Percentiles rank a stretch among this genome's conserved stretches.
Conservation (phyloP, 345 rosid genomes). For the Erodium maritimum region DNA sequence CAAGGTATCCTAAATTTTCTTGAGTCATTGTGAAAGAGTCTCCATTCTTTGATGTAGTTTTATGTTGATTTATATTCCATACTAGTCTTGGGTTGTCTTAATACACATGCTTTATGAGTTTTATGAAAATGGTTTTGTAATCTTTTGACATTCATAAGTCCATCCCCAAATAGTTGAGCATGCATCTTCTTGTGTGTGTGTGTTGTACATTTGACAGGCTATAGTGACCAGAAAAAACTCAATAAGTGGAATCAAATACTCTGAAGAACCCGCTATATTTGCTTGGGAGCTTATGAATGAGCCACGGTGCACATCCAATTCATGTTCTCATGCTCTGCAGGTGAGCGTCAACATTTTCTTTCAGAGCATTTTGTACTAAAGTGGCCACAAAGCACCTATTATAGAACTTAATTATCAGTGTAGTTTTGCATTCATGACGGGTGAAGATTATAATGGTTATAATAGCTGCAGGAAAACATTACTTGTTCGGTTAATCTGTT, state of each 20-base stretch:
- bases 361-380: background rate
- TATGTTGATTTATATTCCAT: too few relatives aligned
- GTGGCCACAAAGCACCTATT: background rate
- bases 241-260: constrained; percentile 26
- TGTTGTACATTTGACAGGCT: constrained; percentile 14
- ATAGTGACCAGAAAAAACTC: constrained; percentile 34
- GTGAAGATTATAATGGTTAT: background rate
- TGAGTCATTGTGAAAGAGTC: too few relatives aligned
- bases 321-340: constrained; percentile 32
- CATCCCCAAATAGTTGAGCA: too few relatives aligned
- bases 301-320: constrained; percentile 31
- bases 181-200: background rate
- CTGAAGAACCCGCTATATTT: constrained; percentile 38
- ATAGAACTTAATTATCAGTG: background rate
- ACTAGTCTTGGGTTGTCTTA: too few relatives aligned
- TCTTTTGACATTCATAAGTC: too few relatives aligned
- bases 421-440: background rate
- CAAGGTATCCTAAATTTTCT: constrained; percentile 12
- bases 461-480: too few relatives aligned
- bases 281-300: constrained; percentile 56
- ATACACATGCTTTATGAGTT: too few relatives aligned
- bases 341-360: constrained; percentile 9
- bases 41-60: too few relatives aligned
- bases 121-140: too few relatives aligned
- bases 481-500: too few relatives aligned